Percentiles rank a stretch among this genome's conserved stretches.
These are phyloP conservation scores for Isabelozyma pseudorhagii DNA, from an alignment of 805 yeast species.

Conservation along the genomic window DNA sequence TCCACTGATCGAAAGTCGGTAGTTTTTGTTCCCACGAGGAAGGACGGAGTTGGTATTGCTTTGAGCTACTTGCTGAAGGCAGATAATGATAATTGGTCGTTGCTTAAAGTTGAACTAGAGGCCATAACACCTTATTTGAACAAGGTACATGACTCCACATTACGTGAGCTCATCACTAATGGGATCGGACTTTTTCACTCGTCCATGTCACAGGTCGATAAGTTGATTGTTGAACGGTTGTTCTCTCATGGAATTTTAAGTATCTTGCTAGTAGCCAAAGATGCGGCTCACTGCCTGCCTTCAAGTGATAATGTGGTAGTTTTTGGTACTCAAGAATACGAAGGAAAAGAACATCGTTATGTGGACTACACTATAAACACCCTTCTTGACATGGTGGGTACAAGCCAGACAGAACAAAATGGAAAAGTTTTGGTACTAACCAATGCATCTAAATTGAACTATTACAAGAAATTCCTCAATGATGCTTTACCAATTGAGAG, in stretches of 20 bases:
- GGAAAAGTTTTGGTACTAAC: slow-evolving; percentile 55
- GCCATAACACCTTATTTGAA: slow-evolving; percentile 39
- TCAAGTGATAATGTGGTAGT: slow-evolving; percentile 55
- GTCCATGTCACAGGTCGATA: slow-evolving; percentile 56
- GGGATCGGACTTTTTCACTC: slow-evolving; percentile 68
- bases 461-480: slow-evolving; percentile 66
- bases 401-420: slow-evolving; percentile 33
- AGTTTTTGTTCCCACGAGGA: slow-evolving; percentile 58
- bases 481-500: slow-evolving; percentile 87
- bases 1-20: slow-evolving; percentile 22
- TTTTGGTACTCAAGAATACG: slow-evolving; percentile 67
- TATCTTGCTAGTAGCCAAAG: slow-evolving; percentile 61
- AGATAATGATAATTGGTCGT: slow-evolving; percentile 29
- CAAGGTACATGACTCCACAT: slow-evolving; percentile 44
- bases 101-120: slow-evolving; percentile 38
- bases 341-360: slow-evolving; percentile 69
- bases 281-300: slow-evolving; percentile 50
- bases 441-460: slow-evolving; percentile 49
- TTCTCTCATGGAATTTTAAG: slow-evolving; percentile 49
- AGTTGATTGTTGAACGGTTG: slow-evolving; percentile 50
- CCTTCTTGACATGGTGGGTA: slow-evolving; percentile 61
- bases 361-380: slow-evolving; percentile 66
- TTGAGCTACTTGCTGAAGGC: slow-evolving; percentile 40
- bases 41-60: slow-evolving; percentile 52
- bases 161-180: slow-evolving; percentile 29